Evolutionary conservation across 805 yeast species (phyloP).

Genomic region (Tetrapisispora namnaoensis): DNA sequence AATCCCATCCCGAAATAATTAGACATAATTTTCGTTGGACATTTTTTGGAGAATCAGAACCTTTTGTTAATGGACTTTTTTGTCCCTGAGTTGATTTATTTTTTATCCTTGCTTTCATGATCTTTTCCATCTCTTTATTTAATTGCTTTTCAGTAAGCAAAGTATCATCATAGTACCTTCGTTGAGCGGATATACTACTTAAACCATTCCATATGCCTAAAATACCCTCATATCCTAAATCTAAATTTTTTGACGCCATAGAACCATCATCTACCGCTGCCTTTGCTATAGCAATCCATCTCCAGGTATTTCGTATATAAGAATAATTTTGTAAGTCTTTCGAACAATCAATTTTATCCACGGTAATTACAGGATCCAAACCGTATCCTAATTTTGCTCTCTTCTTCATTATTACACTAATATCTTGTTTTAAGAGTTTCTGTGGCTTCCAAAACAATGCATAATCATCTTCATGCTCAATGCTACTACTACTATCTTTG

Average conservation of each 20-base stretch:
- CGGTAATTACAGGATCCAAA: slow-evolving; percentile 53
- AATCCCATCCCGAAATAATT: slow-evolving; percentile 85
- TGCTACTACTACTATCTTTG: too few species aligned
- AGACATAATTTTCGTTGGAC: slow-evolving; percentile 70
- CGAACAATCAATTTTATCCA: slow-evolving; percentile 45
- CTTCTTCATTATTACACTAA: slow-evolving; percentile 58
- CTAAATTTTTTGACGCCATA: slow-evolving; percentile 60
- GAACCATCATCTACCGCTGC: slow-evolving; percentile 53
- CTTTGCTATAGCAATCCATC: slow-evolving; percentile 73
- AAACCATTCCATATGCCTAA: slow-evolving; percentile 81
- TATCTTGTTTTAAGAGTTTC: slow-evolving; percentile 56
- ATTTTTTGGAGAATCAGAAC: slow-evolving; percentile 30
- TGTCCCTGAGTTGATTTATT: slow-evolving; percentile 18
- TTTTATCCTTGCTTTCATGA: slow-evolving; percentile 34
- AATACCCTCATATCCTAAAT: slow-evolving; percentile 82
- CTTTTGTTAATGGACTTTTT: slow-evolving; percentile 11
- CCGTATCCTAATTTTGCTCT: slow-evolving; percentile 72
- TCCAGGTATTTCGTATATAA: slow-evolving; percentile 77
- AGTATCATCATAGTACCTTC: slow-evolving; percentile 32
- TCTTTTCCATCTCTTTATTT: slow-evolving; percentile 27
- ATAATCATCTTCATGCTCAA: slow-evolving; percentile 13
- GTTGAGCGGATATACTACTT: slow-evolving; percentile 40
- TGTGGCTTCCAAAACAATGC: slow-evolving; percentile 28
- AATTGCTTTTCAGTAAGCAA: slow-evolving; percentile 26
- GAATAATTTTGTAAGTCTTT: slow-evolving; percentile 40